Base-by-base conservation (phyloP, 768 basidiomycete species). In the Collybiopsis luxurians region DNA sequence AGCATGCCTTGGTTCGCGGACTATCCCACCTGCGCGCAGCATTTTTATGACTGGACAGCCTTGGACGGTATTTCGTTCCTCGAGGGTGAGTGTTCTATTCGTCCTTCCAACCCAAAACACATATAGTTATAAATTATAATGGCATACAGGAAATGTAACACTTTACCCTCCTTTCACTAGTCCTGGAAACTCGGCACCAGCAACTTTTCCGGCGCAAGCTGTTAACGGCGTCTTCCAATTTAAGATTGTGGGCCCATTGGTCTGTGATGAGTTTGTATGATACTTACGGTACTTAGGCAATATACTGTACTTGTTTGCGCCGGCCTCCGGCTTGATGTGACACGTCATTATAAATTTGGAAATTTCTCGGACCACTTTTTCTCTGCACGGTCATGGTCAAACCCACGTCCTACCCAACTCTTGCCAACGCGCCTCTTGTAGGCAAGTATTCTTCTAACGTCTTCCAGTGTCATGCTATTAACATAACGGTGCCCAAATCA, bases 391-490 rank as follows among this genome's bases (percentile, higher is more conserved):
- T 44, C 31, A 34, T 34, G 31, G 31, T 34, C 31, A 34, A 34
- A 34, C 31, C 31, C 31, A 34, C 31, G 31, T 5, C 31, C 31
- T 34, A 34, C 13, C 31, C 31, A 5, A 13, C 31, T 34, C 5
- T 34, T 34, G 31, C 31, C 31, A 34, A 34, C 31, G 31, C 31
- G 31, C 31, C 31, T 5, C 31, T 34, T 13, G n/a, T n/a, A 5
- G 42, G n/a, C n/a, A n/a, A n/a, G n/a, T n/a, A 52, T 81, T 4
- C 83, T 87, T 17, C 36, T 55, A 76, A 79, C 60, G 75, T 78
- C 58, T 92, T 92, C n/a, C 77, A 74, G 66, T 83, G 79, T 34
- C 85, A 87, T 26, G 83, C 89, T 57, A 92, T 95, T 34, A 88
- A n/a, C n/a, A n/a, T n/a, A n/a, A n/a, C n/a, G n/a, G n/a, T n/a